phyloP scores from a whole-genome alignment of 805 yeast species.

The Sporopachydermia lactativora region DNA sequence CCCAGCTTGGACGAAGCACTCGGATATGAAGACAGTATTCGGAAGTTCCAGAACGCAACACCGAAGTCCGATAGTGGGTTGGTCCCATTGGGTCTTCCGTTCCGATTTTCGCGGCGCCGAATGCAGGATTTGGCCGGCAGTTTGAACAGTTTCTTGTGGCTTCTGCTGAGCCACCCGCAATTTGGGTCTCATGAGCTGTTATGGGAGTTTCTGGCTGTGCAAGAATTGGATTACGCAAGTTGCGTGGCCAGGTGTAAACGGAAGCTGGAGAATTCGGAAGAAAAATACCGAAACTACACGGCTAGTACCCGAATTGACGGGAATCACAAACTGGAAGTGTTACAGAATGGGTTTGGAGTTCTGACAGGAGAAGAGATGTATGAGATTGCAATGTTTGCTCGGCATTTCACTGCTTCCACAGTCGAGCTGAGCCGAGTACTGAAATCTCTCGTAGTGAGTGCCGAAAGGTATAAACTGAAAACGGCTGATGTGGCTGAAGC shows the following conservation, averaged over 20 bases:
- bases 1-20: slow-evolving; percentile 14
- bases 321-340: background rate
- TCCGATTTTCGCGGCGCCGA: slow-evolving; percentile 16
- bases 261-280: slow-evolving; percentile 16
- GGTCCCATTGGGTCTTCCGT: slow-evolving; percentile 17
- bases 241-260: slow-evolving; percentile 21
- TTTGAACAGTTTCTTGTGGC: slow-evolving; percentile 33
- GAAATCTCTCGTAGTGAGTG: background rate
- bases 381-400: background rate
- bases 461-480: background rate
- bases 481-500: background rate
- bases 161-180: slow-evolving; percentile 26
- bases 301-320: background rate
- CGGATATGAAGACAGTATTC: background rate
- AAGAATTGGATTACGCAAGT: slow-evolving; percentile 20
- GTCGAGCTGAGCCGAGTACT: background rate
- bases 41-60: background rate
- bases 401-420: background rate
- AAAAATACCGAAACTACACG: slow-evolving; percentile 13
- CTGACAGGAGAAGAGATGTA: background rate
- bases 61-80: slow-evolving; percentile 8
- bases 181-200: slow-evolving; percentile 23
- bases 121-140: slow-evolving; percentile 26
- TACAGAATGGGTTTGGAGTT: background rate
- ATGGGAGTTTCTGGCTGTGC: slow-evolving; percentile 27